Conservation (phyloP, 352 stramenopile species). For the Saprolegnia diclina region DNA sequence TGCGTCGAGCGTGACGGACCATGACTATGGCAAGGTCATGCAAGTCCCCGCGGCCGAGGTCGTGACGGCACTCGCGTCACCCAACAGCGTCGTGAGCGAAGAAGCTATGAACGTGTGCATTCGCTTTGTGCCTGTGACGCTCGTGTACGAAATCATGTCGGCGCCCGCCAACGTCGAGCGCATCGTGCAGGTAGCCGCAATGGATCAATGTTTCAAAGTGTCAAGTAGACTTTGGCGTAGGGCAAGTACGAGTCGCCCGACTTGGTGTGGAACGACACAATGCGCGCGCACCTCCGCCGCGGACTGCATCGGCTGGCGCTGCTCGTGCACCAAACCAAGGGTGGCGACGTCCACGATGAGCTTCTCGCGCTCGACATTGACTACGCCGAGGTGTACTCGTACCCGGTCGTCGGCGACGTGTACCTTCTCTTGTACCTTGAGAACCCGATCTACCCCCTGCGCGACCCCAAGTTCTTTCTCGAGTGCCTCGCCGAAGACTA, state of each 20-base stretch:
- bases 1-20: conserved; percentile 54
- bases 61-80: conserved; percentile 53
- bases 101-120: conserved; percentile 49
- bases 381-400: conserved; percentile 60
- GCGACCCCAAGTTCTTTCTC: conserved; percentile 85
- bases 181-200: conserved; percentile 46
- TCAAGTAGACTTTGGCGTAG: conserved; percentile 42
- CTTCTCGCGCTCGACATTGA: conserved; percentile 64
- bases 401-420: conserved; percentile 76
- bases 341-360: conserved; percentile 26
- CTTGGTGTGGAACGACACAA: conserved; percentile 90
- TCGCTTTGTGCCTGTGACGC: conserved; percentile 60
- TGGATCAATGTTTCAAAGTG: conserved; percentile 14
- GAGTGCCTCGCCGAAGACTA: conserved; percentile 76
- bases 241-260: conserved; percentile 89
- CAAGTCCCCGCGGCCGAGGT: conserved; percentile 56
- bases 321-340: conserved; percentile 22
- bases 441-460: conserved; percentile 87
- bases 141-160: conserved; percentile 54
- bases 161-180: conserved; percentile 43
- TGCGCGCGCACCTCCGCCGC: conserved; percentile 63
- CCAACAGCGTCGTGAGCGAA: conserved; percentile 39
- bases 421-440: conserved; percentile 92
- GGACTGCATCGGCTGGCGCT: conserved; percentile 4
- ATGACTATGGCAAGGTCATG: conserved; percentile 46